These are phyloP conservation scores for Fusarium xylarioides DNA, from an alignment of 2,329 filamentous ascomycete genomes.

Conservation along the genomic window DNA sequence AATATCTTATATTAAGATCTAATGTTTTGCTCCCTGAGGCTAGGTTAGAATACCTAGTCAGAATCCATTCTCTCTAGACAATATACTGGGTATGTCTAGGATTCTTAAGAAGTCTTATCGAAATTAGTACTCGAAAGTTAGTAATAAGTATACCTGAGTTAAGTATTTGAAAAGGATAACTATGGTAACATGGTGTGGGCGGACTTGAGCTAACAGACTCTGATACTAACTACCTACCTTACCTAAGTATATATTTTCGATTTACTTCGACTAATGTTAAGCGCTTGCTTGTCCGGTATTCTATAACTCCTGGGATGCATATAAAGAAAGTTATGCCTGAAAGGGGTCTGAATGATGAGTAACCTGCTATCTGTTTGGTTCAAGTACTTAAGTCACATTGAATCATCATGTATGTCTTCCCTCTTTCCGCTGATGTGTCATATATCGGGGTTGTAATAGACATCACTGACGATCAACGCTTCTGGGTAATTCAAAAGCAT, in stretches of 20 bases:
- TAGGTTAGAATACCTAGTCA: background rate
- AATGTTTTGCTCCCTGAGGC: too few relatives aligned
- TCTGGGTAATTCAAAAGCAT: background rate
- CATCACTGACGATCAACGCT: background rate
- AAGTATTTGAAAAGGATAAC: background rate
- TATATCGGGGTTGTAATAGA: background rate
- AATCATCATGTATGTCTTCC: background rate
- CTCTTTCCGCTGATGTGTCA: background rate
- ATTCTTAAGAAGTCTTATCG: background rate
- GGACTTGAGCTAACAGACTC: background rate
- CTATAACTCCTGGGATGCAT: constrained; percentile 9
- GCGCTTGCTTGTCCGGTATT: background rate
- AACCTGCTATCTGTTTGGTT: background rate
- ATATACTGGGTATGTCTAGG: background rate
- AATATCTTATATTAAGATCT: too few relatives aligned
- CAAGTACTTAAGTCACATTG: too few relatives aligned
- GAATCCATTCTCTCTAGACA: background rate
- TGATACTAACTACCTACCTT: background rate
- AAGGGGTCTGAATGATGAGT: background rate
- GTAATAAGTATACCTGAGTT: background rate
- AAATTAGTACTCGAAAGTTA: background rate
- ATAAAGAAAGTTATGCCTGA: constrained; percentile 5
- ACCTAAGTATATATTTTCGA: background rate
- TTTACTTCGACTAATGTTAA: background rate
- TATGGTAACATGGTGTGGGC: background rate